Conservation (phyloP, 148 eudicot species). For the Rhododendron ovatum region DNA sequence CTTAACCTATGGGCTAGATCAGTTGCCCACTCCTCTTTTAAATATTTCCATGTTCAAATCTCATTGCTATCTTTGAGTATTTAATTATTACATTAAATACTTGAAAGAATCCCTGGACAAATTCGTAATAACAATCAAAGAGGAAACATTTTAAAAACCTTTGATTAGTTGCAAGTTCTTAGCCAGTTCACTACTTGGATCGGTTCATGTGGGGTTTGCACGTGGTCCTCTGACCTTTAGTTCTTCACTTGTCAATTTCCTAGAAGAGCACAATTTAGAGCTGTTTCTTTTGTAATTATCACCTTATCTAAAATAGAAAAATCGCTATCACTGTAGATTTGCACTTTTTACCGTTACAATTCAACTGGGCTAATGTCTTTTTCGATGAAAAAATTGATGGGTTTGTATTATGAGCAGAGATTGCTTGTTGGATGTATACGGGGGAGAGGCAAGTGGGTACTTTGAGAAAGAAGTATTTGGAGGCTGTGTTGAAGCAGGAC, state of each 20-base stretch:
- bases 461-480: slow-evolving; percentile 83
- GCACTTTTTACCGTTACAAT: neutral
- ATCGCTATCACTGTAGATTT: slow-evolving; percentile 18
- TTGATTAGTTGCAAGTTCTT: neutral
- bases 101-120: neutral
- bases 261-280: neutral
- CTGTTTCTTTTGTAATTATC: slow-evolving; percentile 6
- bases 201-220: slow-evolving; percentile 36
- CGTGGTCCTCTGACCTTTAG: slow-evolving; percentile 60
- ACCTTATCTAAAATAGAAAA: slow-evolving; percentile 3
- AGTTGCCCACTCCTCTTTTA: neutral
- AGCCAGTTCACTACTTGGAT: slow-evolving; percentile 19
- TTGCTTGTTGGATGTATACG: slow-evolving; percentile 96
- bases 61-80: neutral
- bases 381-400: neutral
- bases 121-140: neutral
- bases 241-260: slow-evolving; percentile 41
- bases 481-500: slow-evolving; percentile 91
- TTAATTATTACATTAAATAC: neutral
- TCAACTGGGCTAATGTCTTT: neutral
- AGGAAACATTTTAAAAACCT: neutral
- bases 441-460: slow-evolving; percentile 98
- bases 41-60: neutral
- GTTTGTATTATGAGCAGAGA: slow-evolving; percentile 42
- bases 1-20: neutral